phyloP scores from a whole-genome alignment of 257 asterid species.

The Solanum microdontum region DNA sequence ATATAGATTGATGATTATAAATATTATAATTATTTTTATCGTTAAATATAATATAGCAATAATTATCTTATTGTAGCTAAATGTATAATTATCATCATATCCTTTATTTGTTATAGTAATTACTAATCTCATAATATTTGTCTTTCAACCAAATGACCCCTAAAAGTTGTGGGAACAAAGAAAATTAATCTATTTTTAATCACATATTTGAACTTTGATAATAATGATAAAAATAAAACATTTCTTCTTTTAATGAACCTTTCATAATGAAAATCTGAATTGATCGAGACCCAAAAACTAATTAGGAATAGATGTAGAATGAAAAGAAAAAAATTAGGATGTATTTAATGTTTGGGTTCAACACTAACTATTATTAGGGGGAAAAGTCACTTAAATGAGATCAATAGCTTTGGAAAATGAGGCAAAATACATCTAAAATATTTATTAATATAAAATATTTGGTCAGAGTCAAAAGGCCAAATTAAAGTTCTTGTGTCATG shows the following conservation, averaged over 20 bases:
- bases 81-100: background rate
- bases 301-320: background rate
- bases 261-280: rapidly evolving
- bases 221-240: background rate
- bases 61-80: background rate
- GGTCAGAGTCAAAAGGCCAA: background rate
- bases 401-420: background rate
- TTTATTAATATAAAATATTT: background rate
- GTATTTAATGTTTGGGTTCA: background rate
- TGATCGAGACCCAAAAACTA: rapidly evolving
- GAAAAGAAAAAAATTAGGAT: background rate
- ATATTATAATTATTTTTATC: too few species aligned
- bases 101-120: background rate
- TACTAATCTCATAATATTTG: background rate
- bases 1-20: background rate
- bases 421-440: background rate
- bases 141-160: background rate
- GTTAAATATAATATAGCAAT: too few species aligned
- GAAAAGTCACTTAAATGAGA: background rate
- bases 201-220: background rate
- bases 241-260: background rate
- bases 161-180: background rate
- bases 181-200: background rate
- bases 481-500: background rate
- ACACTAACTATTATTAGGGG: background rate